Evolutionary conservation across 768 basidiomycete species (phyloP).

Genomic region (Candolleomyces efflorescens): DNA sequence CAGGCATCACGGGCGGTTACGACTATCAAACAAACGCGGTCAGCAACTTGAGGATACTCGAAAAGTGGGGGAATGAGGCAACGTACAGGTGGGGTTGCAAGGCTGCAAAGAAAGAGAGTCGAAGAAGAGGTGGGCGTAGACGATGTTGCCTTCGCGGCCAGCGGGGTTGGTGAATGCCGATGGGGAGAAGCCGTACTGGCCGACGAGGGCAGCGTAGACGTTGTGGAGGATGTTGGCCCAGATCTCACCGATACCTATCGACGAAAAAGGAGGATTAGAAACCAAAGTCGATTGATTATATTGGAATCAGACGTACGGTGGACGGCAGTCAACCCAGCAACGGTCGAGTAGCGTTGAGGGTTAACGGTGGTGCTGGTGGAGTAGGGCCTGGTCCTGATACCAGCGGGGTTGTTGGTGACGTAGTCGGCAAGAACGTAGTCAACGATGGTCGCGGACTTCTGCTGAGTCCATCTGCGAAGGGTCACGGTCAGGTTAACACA

Average conservation of each 20-base stretch:
- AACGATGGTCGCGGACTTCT: constrained; percentile 31
- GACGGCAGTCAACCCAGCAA: not conserved
- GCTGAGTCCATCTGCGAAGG: constrained; percentile 32
- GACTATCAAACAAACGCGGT: constrained; percentile 8
- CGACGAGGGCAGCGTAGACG: constrained; percentile 34
- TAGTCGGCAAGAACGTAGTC: constrained; percentile 47
- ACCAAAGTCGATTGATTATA: not conserved
- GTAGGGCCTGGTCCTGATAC: constrained; percentile 57
- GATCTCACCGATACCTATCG: constrained; percentile 45
- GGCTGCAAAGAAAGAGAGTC: constrained; percentile 44
- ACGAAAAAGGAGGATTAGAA: not conserved
- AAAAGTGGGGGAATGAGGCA: not conserved
- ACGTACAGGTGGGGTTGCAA: constrained; percentile 42
- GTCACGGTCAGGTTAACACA: too few species aligned
- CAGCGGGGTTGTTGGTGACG: constrained; percentile 44
- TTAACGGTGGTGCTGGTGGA: constrained; percentile 28
- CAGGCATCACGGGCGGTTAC: constrained; percentile 17
- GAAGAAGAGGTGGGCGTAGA: constrained; percentile 45
- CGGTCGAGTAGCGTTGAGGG: not conserved
- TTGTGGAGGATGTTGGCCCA: constrained; percentile 42
- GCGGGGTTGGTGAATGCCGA: constrained; percentile 34
- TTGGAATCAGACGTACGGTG: not conserved
- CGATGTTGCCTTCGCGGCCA: constrained; percentile 38
- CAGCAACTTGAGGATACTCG: not conserved
- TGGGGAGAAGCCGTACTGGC: constrained; percentile 26